These are phyloP conservation scores for Penicillium sp. DNA, from an alignment of 2,329 filamentous ascomycete species.

Conservation along the genomic window DNA sequence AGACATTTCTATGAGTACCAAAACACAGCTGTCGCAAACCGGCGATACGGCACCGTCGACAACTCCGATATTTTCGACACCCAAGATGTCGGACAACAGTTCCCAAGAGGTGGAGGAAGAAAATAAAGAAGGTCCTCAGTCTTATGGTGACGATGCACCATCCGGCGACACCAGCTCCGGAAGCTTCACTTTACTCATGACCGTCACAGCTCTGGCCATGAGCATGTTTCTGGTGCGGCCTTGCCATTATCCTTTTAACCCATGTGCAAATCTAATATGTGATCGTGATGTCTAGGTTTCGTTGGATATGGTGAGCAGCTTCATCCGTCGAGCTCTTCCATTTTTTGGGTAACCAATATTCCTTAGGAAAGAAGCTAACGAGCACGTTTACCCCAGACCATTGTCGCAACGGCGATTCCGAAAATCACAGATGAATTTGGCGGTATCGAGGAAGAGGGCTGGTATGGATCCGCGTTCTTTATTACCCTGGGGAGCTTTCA, in stretches of 20 bases:
- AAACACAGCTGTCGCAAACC: not conserved
- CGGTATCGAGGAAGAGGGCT: no score
- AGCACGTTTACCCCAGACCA: no score
- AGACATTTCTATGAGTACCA: not conserved
- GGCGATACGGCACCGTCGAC: not conserved
- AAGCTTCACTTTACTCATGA: slow-evolving; percentile 5
- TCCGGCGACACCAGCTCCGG: not conserved
- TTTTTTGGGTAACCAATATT: not conserved
- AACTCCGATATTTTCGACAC: not conserved
- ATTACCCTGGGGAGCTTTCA: no score
- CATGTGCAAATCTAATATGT: no score
- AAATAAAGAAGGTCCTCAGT: no score
- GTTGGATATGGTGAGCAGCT: not conserved
- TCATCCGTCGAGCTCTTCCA: no score
- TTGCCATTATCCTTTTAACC: not conserved
- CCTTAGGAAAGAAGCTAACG: not conserved
- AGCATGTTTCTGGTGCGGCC: slow-evolving; percentile 12
- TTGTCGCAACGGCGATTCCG: no score
- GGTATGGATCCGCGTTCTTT: no score
- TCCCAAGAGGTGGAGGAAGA: not conserved
- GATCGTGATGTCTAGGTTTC: not conserved
- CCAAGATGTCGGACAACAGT: no score
- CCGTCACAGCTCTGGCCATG: slow-evolving; percentile 3
- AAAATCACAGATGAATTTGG: no score
- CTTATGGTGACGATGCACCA: not conserved